phyloP scores from a whole-genome alignment of 2,329 filamentous ascomycete genomes.

The Curvularia sp. region DNA sequence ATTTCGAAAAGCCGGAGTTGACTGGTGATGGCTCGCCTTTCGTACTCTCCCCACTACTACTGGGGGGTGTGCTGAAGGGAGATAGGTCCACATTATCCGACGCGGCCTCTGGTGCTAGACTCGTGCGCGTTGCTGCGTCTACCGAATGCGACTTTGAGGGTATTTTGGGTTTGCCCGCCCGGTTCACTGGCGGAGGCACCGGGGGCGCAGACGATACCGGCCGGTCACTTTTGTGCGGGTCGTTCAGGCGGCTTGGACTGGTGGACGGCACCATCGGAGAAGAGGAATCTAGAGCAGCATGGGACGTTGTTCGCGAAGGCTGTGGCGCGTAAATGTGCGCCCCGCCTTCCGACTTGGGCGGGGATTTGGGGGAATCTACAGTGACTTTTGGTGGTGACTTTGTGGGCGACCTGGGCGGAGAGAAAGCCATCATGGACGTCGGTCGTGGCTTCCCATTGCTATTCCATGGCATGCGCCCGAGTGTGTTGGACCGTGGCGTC shows the following conservation, averaged over 20 bases:
- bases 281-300: slow-evolving; percentile 34
- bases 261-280: slow-evolving; percentile 20
- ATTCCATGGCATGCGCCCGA: slow-evolving; percentile 43
- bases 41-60: slow-evolving; percentile 70
- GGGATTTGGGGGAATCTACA: slow-evolving; percentile 73
- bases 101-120: slow-evolving; percentile 52
- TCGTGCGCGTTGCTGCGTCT: slow-evolving; percentile 30
- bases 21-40: slow-evolving; percentile 39
- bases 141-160: slow-evolving; percentile 55
- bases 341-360: slow-evolving; percentile 57
- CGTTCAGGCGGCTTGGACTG: slow-evolving; percentile 40
- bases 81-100: slow-evolving; percentile 63
- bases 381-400: slow-evolving; percentile 69
- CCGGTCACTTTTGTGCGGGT: slow-evolving; percentile 42
- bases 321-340: slow-evolving; percentile 44
- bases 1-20: slow-evolving; percentile 34
- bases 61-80: slow-evolving; percentile 86
- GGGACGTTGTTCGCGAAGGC: slow-evolving; percentile 37
- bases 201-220: slow-evolving; percentile 51
- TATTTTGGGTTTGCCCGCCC: slow-evolving; percentile 78
- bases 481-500: slow-evolving; percentile 48
- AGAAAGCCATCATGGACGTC: slow-evolving; percentile 58
- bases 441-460: slow-evolving; percentile 51
- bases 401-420: slow-evolving; percentile 55
- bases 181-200: slow-evolving; percentile 76